phyloP scores from a whole-genome alignment of 2,329 filamentous ascomycete species.

The Nemania diffusa region DNA sequence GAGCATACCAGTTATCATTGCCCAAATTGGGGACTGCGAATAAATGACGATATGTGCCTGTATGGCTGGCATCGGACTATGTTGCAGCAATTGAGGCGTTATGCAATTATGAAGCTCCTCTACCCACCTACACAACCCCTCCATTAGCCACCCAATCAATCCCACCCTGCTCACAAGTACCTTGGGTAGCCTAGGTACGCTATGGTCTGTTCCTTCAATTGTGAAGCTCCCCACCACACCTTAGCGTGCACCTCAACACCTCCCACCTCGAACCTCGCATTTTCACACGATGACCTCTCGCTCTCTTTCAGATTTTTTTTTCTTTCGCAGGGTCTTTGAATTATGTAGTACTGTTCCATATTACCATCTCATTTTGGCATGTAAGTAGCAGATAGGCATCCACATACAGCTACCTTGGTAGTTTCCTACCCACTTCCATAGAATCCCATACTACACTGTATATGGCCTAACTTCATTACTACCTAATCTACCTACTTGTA shows the following conservation, averaged over 20 bases:
- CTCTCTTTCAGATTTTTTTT: constrained; percentile 27
- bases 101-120: constrained; percentile 28
- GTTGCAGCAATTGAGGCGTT: constrained; percentile 13
- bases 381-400: background rate
- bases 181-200: too few relatives aligned
- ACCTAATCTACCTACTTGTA: background rate
- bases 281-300: constrained; percentile 8
- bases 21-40: background rate
- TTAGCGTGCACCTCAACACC: constrained; percentile 20
- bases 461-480: background rate
- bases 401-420: background rate
- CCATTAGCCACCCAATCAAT: constrained; percentile 33
- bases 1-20: background rate
- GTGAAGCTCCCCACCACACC: constrained; percentile 41
- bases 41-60: background rate
- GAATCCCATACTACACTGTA: background rate
- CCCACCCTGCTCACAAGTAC: background rate
- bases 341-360: background rate
- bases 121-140: constrained; percentile 24
- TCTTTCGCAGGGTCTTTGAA: background rate
- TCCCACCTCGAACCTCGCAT: constrained; percentile 22
- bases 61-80: background rate
- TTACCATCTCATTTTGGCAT: background rate
- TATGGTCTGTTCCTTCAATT: background rate
- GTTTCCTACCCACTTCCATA: background rate